Evolutionary conservation across 331 rosid species (phyloP).

Genomic region (Spiraea crenata): DNA sequence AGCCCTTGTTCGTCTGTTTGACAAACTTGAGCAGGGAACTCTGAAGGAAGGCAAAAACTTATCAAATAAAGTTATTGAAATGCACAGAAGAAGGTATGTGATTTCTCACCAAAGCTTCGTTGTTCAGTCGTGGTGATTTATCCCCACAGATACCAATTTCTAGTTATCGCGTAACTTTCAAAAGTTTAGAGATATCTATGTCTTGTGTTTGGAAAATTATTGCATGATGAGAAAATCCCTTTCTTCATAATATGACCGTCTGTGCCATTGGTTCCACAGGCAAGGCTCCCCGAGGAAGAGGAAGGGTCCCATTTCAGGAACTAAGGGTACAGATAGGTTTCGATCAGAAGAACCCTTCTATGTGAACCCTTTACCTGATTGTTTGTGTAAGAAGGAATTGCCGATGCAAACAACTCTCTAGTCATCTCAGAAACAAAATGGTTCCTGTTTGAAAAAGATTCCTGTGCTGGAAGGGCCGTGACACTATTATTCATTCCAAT

Average conservation of each 20-base stretch:
- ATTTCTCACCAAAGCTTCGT: slow-evolving; percentile 4
- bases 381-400: slow-evolving; percentile 65
- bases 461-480: slow-evolving; percentile 6
- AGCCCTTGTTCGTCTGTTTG: slow-evolving; percentile 73
- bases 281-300: slow-evolving; percentile 84
- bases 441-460: background rate
- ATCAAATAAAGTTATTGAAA: slow-evolving; percentile 56
- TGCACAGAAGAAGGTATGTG: slow-evolving; percentile 63
- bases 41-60: slow-evolving; percentile 56
- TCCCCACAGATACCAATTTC: background rate
- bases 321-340: slow-evolving; percentile 87
- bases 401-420: slow-evolving; percentile 31
- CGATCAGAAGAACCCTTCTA: slow-evolving; percentile 95
- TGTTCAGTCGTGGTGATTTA: background rate
- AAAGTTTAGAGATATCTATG: background rate
- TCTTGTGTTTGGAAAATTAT: background rate
- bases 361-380: slow-evolving; percentile 85
- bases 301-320: slow-evolving; percentile 90
- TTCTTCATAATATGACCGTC: background rate
- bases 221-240: background rate
- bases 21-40: slow-evolving; percentile 66
- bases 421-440: slow-evolving; percentile 18
- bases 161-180: background rate
- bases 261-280: slow-evolving; percentile 43
- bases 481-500: background rate